Evolutionary conservation across 164 flowering plant genomes (phyloP).

Genomic region (Hamamelis virginiana): DNA sequence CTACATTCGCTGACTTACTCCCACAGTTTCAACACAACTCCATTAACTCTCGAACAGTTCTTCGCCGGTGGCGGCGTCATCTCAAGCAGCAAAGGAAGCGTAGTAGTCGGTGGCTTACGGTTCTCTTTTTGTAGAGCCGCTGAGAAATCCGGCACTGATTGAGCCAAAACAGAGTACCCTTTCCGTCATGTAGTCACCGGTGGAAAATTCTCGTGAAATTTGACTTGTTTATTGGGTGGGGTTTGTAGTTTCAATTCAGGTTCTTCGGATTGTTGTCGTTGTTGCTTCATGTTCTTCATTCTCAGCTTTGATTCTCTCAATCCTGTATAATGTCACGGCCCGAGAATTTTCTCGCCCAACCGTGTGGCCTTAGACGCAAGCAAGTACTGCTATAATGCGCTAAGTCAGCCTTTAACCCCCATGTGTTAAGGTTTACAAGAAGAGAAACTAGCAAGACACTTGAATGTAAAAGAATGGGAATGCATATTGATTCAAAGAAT

Average conservation of each 20-base stretch:
- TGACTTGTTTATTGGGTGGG: slow-evolving; percentile 55
- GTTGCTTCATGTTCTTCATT: slow-evolving; percentile 18
- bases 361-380: too few species aligned
- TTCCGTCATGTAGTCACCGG: not conserved
- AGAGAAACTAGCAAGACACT: too few species aligned
- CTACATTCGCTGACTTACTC: slow-evolving; percentile 63
- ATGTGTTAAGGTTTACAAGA: too few species aligned
- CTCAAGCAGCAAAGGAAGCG: slow-evolving; percentile 23
- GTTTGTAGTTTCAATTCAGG: slow-evolving; percentile 16
- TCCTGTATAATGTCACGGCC: too few species aligned
- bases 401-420: too few species aligned
- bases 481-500: too few species aligned
- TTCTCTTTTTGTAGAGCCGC: slow-evolving; percentile 68
- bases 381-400: too few species aligned
- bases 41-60: slow-evolving; percentile 16
- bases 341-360: too few species aligned
- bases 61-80: slow-evolving; percentile 48
- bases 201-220: slow-evolving; percentile 27
- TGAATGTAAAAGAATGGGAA: too few species aligned
- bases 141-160: slow-evolving; percentile 81
- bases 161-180: slow-evolving; percentile 46
- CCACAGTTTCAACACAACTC: slow-evolving; percentile 34
- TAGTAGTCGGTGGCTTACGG: slow-evolving; percentile 44
- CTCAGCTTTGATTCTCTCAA: slow-evolving; percentile 58
- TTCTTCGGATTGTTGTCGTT: slow-evolving; percentile 11